These are phyloP conservation scores for Fraxinus paxiana DNA, from an alignment of 305 asterid genomes.

Conservation along the genomic window DNA sequence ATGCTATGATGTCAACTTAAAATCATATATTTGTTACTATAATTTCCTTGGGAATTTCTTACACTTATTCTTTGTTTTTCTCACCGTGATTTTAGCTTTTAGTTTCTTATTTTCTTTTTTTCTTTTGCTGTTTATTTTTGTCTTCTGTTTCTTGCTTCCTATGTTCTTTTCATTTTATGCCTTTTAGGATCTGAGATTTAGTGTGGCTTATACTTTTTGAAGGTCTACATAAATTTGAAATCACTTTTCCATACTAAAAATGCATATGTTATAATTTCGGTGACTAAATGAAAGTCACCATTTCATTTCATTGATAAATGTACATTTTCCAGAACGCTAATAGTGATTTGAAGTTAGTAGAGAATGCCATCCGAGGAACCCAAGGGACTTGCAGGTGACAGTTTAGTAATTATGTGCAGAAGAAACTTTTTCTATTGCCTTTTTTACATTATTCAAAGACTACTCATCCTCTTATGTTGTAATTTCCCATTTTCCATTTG, in stretches of 20 bases:
- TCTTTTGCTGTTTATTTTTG: background rate
- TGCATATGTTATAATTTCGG: background rate
- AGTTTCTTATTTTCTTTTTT: background rate
- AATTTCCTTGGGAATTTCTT: background rate
- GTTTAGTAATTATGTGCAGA: background rate
- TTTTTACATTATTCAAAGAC: background rate
- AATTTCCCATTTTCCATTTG: conserved; percentile 1
- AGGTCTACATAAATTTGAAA: background rate
- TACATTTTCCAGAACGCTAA: background rate
- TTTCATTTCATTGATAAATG: background rate
- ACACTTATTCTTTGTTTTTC: background rate
- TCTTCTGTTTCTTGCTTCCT: background rate
- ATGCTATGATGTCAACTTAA: conserved; percentile 21
- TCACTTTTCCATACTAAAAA: background rate
- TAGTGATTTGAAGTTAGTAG: conserved; percentile 9
- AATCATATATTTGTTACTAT: conserved; percentile 2
- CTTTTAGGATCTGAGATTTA: background rate
- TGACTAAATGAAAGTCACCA: background rate
- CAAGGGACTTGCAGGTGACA: conserved; percentile 6
- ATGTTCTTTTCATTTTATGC: background rate
- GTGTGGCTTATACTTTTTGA: background rate
- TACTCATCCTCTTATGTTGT: background rate
- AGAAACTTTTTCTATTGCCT: background rate
- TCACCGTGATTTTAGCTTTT: background rate
- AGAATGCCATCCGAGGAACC: conserved; percentile 13